Percentiles rank a stretch among this genome's conserved stretches.
Evolutionary conservation across 1,139 yeast genomes (phyloP).

Genomic region (Debaryomyces sp.): DNA sequence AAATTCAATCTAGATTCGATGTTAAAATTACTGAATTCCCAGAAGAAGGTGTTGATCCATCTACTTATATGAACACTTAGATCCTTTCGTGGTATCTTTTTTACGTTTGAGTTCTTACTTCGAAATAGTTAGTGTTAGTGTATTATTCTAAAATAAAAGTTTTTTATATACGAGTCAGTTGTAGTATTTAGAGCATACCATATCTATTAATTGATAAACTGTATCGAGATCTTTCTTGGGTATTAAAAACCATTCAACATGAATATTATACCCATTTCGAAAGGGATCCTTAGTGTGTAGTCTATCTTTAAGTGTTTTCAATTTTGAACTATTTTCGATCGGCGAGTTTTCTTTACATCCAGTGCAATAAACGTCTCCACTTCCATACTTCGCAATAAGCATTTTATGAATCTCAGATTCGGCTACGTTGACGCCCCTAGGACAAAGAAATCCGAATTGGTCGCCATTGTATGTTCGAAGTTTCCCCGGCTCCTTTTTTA

Average conservation of each 20-base stretch:
- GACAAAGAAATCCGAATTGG: conserved; percentile 37
- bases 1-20: conserved; percentile 96
- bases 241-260: conserved; percentile 61
- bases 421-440: conserved; percentile 28
- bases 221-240: conserved; percentile 43
- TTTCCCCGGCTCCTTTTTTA: conserved; percentile 1
- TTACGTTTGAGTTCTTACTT: not conserved
- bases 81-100: conserved; percentile 1
- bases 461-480: conserved; percentile 16
- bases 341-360: conserved; percentile 28
- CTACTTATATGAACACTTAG: conserved; percentile 95
- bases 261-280: conserved; percentile 35
- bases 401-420: conserved; percentile 45
- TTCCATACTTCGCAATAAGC: conserved; percentile 41
- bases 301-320: conserved; percentile 3
- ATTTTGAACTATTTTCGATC: conserved; percentile 10
- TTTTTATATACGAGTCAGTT: not conserved
- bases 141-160: conserved; percentile 8
- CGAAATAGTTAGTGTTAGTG: conserved; percentile 1
- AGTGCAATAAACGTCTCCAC: conserved; percentile 45
- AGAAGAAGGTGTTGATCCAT: conserved; percentile 97
- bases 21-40: conserved; percentile 95
- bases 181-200: conserved; percentile 19
- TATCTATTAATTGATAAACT: conserved; percentile 46
- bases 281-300: conserved; percentile 1